phyloP scores from a whole-genome alignment of 176 grass and related monocot genomes.

The Lolium multiflorum region DNA sequence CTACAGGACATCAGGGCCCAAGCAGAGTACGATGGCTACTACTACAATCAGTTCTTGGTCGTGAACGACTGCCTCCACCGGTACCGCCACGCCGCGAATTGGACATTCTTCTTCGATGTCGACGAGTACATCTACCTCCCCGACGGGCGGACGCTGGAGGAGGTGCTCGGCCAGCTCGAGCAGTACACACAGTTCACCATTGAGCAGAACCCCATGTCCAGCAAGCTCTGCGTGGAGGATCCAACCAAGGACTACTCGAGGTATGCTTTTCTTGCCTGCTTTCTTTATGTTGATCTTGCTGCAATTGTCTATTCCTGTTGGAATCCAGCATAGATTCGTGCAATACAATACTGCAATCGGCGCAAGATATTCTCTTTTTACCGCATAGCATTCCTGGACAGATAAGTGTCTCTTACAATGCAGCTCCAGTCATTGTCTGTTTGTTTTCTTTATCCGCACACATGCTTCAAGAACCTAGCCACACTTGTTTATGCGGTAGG shows the following conservation, averaged over 20 bases:
- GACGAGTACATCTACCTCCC: slow-evolving; percentile 85
- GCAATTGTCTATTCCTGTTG: slow-evolving; percentile 36
- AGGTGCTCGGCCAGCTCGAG: slow-evolving; percentile 53
- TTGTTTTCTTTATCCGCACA: slow-evolving; percentile 17
- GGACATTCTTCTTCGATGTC: slow-evolving; percentile 96
- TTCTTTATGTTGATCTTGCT: slow-evolving; percentile 15
- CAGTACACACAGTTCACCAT: slow-evolving; percentile 87
- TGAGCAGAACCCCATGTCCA: slow-evolving; percentile 92
- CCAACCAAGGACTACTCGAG: slow-evolving; percentile 60
- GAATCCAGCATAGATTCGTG: slow-evolving; percentile 41
- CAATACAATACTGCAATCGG: slow-evolving; percentile 34
- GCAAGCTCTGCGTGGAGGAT: slow-evolving; percentile 69
- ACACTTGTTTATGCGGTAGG: slow-evolving; percentile 35
- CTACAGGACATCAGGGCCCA: slow-evolving; percentile 74
- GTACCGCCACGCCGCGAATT: slow-evolving; percentile 72
- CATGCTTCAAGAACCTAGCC: slow-evolving; percentile 34
- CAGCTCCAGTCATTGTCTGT: slow-evolving; percentile 30
- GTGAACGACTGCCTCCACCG: slow-evolving; percentile 92
- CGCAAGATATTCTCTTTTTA: neutral
- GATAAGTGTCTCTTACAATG: neutral
- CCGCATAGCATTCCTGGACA: neutral
- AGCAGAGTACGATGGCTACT: slow-evolving; percentile 82
- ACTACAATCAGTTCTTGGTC: slow-evolving; percentile 92
- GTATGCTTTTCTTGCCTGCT: slow-evolving; percentile 45
- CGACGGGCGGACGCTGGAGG: slow-evolving; percentile 47